These are phyloP conservation scores for Pachysandra terminalis DNA, from an alignment of 164 flowering plant genomes.

Conservation along the genomic window DNA sequence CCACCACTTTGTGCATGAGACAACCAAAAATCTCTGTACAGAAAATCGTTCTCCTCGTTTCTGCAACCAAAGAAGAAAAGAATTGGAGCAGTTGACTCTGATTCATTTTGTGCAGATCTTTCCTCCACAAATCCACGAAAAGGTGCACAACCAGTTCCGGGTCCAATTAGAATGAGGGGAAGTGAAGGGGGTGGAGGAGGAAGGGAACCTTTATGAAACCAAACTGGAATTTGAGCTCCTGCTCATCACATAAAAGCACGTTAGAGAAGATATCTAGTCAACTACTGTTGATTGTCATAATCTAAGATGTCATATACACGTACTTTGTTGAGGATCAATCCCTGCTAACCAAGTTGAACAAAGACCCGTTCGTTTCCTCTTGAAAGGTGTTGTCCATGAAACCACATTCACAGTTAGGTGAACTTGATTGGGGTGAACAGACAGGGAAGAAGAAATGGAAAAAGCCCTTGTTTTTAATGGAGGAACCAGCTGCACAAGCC, in stretches of 20 bases:
- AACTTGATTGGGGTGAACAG: conserved; percentile 78
- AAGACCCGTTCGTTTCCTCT: conserved; percentile 73
- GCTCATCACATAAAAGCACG: conserved; percentile 19
- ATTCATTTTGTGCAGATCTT: conserved; percentile 52
- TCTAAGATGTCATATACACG: not conserved
- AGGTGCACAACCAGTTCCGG: conserved; percentile 99
- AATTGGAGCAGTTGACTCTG: conserved; percentile 52
- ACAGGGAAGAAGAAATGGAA: conserved; percentile 86
- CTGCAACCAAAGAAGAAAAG: conserved; percentile 92
- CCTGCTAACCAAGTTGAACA: conserved; percentile 87
- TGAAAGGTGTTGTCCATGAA: conserved; percentile 85
- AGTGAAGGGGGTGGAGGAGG: conserved; percentile 76
- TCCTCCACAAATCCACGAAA: conserved; percentile 88
- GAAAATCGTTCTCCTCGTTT: conserved; percentile 61
- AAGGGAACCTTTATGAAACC: conserved; percentile 79
- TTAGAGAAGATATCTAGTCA: not conserved
- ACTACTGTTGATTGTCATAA: not conserved
- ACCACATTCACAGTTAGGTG: conserved; percentile 83
- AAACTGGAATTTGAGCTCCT: conserved; percentile 68
- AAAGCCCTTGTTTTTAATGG: conserved; percentile 79
- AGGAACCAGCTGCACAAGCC: conserved; percentile 96
- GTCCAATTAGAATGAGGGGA: conserved; percentile 89
- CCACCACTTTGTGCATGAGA: conserved; percentile 52
- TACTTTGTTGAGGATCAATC: conserved; percentile 70
- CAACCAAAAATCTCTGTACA: conserved; percentile 80